These are phyloP conservation scores for Scortechinia acanthostroma DNA, from an alignment of 2,329 filamentous ascomycete species.

Conservation along the genomic window DNA sequence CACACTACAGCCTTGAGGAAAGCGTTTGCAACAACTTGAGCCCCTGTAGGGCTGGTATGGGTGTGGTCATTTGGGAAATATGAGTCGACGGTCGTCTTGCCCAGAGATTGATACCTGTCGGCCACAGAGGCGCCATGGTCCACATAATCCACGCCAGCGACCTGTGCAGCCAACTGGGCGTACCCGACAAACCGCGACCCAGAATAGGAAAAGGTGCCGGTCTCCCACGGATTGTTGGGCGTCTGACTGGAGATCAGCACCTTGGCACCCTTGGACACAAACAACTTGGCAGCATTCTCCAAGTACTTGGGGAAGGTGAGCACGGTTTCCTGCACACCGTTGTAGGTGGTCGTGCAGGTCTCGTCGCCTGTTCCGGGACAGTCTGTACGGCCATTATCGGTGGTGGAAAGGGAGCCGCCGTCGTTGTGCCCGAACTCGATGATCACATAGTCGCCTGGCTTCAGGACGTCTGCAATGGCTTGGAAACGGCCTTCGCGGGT, in stretches of 20 bases:
- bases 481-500: slow-evolving; percentile 60
- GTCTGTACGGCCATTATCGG: slow-evolving; percentile 54
- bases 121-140: slow-evolving; percentile 53
- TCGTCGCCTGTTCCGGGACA: slow-evolving; percentile 45
- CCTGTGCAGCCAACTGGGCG: slow-evolving; percentile 29
- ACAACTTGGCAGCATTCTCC: slow-evolving; percentile 42
- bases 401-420: slow-evolving; percentile 42
- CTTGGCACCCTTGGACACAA: slow-evolving; percentile 47
- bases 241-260: slow-evolving; percentile 53
- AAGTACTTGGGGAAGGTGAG: slow-evolving; percentile 55
- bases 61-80: slow-evolving; percentile 55
- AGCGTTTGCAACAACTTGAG: slow-evolving; percentile 42
- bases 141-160: slow-evolving; percentile 40
- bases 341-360: slow-evolving; percentile 41
- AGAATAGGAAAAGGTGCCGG: slow-evolving; percentile 36
- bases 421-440: slow-evolving; percentile 73
- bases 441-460: slow-evolving; percentile 56
- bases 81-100: slow-evolving; percentile 36
- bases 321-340: slow-evolving; percentile 43
- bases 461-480: slow-evolving; percentile 40
- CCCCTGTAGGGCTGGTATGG: slow-evolving; percentile 48
- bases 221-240: slow-evolving; percentile 51
- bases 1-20: slow-evolving; percentile 49
- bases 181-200: slow-evolving; percentile 49
- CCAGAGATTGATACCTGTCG: slow-evolving; percentile 39